Conservation (phyloP, 306 rosid species). For the Gynostemma pentaphyllum region DNA sequence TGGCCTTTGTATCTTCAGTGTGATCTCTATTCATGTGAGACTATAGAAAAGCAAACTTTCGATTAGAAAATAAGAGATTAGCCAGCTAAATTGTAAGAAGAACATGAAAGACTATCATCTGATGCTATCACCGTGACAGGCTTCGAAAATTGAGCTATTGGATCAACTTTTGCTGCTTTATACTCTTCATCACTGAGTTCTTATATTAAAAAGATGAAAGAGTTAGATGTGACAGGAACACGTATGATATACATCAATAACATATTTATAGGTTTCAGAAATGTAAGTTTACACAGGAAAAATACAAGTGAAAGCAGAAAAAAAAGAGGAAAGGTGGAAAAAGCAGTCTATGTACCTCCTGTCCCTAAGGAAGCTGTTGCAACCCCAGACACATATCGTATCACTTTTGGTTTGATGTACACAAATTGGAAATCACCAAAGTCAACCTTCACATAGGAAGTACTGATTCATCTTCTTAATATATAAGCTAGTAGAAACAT, state of each 20-base stretch:
- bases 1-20: constrained; percentile 77
- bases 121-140: constrained; percentile 66
- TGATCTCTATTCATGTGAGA: constrained; percentile 98
- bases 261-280: not conserved
- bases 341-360: constrained; percentile 44
- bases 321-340: not conserved
- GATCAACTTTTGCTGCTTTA: constrained; percentile 74
- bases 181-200: constrained; percentile 44
- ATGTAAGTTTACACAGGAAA: too few relatives aligned
- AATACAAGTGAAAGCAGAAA: not conserved
- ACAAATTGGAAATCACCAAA: constrained; percentile 89
- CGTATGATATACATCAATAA: not conserved
- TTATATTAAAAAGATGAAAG: not conserved
- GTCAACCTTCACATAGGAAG: constrained; percentile 66
- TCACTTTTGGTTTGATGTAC: constrained; percentile 70
- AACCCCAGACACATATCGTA: constrained; percentile 75
- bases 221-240: not conserved
- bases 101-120: constrained; percentile 11
- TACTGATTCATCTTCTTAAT: constrained; percentile 7
- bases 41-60: constrained; percentile 29
- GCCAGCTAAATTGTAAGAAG: constrained; percentile 5
- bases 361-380: constrained; percentile 90
- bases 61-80: constrained; percentile 2
- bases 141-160: constrained; percentile 82
- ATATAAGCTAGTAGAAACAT: not conserved